Evolutionary conservation across 495 filamentous ascomycete species (phyloP).

Genomic region (Xylaria venustula): DNA sequence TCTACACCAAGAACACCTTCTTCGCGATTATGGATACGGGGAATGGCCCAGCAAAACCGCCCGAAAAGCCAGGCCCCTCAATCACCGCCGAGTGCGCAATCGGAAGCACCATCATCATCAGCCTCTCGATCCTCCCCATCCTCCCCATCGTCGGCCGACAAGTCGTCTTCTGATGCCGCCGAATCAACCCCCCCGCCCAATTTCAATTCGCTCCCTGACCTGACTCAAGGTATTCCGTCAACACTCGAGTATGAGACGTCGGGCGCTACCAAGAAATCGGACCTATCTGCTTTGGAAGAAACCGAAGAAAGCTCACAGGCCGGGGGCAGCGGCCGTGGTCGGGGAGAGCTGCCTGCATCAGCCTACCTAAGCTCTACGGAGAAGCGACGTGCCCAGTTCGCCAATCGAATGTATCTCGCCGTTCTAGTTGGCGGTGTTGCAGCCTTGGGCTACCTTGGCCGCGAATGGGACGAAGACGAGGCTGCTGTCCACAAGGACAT

Average conservation of each 20-base stretch:
- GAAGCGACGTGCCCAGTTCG: constrained; percentile 67
- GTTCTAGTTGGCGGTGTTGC: constrained; percentile 50
- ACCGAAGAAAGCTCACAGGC: constrained; percentile 48
- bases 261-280: constrained; percentile 43
- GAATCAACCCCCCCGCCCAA: constrained; percentile 27
- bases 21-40: constrained; percentile 34
- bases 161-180: constrained; percentile 15
- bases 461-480: constrained; percentile 77
- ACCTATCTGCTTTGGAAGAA: constrained; percentile 60
- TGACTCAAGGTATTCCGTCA: constrained; percentile 88
- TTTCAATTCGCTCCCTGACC: constrained; percentile 70
- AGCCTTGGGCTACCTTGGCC: constrained; percentile 64
- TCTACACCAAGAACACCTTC: constrained; percentile 18
- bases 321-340: constrained; percentile 45
- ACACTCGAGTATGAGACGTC: constrained; percentile 73
- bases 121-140: constrained; percentile 22
- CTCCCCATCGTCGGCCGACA: constrained; percentile 9
- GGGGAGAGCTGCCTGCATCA: constrained; percentile 69
- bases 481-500: constrained; percentile 66
- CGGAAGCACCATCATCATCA: constrained; percentile 7
- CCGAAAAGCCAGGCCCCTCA: constrained; percentile 10
- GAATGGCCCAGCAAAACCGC: constrained; percentile 40
- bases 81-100: constrained; percentile 2
- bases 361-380: constrained; percentile 91
- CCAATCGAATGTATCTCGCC: constrained; percentile 62